Evolutionary conservation across 164 flowering plant species (phyloP).

Genomic region (Euptelea pleiosperma): DNA sequence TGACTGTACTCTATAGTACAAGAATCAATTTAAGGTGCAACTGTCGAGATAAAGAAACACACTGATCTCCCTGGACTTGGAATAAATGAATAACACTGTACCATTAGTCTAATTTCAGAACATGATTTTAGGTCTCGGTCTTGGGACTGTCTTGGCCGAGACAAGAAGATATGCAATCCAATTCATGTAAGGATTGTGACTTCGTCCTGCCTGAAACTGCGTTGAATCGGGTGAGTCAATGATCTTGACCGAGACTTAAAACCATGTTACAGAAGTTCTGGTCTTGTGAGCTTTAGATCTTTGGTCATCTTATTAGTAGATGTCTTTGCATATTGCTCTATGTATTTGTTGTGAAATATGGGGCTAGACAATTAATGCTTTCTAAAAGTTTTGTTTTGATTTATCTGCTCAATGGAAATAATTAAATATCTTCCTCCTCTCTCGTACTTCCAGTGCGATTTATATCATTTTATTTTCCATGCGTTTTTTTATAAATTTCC

Average conservation of each 20-base stretch:
- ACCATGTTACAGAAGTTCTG: not conserved
- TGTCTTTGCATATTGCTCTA: too few species aligned
- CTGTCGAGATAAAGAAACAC: not conserved
- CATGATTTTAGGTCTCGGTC: too few species aligned
- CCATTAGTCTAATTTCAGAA: not conserved
- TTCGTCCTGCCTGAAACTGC: too few species aligned
- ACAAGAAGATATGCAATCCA: too few species aligned
- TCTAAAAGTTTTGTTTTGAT: not conserved
- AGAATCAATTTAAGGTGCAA: not conserved
- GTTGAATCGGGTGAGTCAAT: too few species aligned
- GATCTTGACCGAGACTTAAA: too few species aligned
- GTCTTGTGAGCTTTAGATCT: not conserved
- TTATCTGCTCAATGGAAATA: not conserved
- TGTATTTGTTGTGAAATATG: too few species aligned
- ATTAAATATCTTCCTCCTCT: not conserved
- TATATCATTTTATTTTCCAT: not conserved
- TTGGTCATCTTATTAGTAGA: not conserved
- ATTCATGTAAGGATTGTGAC: too few species aligned
- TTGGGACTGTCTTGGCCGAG: too few species aligned
- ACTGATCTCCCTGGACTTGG: not conserved
- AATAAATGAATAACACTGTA: not conserved
- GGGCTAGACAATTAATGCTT: too few species aligned
- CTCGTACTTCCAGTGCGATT: not conserved
- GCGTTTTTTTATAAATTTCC: not conserved
- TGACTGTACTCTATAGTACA: not conserved